Evolutionary conservation across 2,329 filamentous ascomycete genomes (phyloP), one percentile per base, ranked within the genome.

Genomic region (Colletotrichum tanaceti): DNA sequence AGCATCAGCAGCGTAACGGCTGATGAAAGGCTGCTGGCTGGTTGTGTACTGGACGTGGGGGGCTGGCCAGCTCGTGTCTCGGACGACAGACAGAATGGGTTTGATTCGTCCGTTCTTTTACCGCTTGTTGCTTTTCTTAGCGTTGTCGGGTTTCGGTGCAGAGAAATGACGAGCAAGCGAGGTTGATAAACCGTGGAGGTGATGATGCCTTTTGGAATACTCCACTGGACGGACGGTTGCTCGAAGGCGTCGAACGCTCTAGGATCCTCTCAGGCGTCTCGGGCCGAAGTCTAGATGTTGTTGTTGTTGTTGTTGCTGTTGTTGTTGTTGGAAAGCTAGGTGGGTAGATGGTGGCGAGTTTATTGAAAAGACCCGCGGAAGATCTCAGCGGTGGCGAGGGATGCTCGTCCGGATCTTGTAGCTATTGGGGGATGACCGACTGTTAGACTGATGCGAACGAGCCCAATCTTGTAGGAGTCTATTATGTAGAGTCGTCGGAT

Each of bases 21-120:
- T 59, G 50, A 46, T 41, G 44, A 60, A 60, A 50, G 63, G 55
- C 50, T 28, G 65, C 63, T 60, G 50, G 66, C 39, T 66, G 50
- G 66, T 44, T 66, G 65, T 43, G 53, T 64, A 58, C 59, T 64
- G 65, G 53, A n/a, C 60, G 60, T 64, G 53, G 65, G 60, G 44
- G 65, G 53, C 54, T 46, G 54, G 65, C 46, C 41, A 68, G 65
- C 65, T 58, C 16, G 46, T 66, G 66, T 69, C 66, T 66, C 66
- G 53, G 66, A 61, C 55, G 50, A 57, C 41, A 58, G 55, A 65
- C 16, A 59, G 13, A 7, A 24, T 28, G n/a, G 9, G 49, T 57
- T 47, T 47, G 20, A 65, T 69, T 61, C 52, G 61, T 49, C 22
- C 28, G 58, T 22, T 32, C 50, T 65, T 52, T 61, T 69, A 57